phyloP scores from a whole-genome alignment of 306 rosid species.

The Pueraria montana region DNA sequence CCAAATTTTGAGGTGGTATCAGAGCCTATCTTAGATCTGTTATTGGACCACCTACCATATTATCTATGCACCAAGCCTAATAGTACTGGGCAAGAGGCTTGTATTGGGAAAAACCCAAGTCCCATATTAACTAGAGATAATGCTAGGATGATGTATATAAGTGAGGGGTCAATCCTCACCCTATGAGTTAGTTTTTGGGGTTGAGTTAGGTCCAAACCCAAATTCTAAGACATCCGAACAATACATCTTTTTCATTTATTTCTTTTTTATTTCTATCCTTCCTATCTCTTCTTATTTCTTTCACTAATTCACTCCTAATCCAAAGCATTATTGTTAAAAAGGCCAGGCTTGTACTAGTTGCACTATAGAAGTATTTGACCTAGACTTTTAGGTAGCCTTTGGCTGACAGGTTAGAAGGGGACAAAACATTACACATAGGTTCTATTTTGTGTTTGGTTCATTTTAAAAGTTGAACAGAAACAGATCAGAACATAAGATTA shows the following conservation, averaged over 20 bases:
- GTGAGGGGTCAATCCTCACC: no score
- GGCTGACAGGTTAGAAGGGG: neutral
- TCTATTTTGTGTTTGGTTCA: neutral
- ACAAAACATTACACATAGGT: neutral
- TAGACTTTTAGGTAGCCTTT: neutral
- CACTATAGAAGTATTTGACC: neutral
- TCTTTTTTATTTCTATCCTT: neutral
- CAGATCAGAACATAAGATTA: no score
- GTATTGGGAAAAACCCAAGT: no score
- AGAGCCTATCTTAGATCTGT: no score
- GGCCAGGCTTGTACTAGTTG: slow-evolving; percentile 22
- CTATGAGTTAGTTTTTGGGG: no score
- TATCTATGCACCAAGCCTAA: no score
- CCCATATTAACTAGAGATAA: no score
- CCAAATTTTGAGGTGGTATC: no score
- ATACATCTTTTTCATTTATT: neutral
- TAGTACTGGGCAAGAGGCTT: no score
- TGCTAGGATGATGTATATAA: no score
- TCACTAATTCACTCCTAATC: neutral
- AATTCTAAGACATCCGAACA: neutral
- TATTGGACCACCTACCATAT: no score
- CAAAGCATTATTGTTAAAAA: neutral
- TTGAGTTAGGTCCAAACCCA: no score
- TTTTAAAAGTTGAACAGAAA: neutral
- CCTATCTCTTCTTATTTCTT: neutral